phyloP scores from a whole-genome alignment of 2,329 filamentous ascomycete genomes.

The Scedosporium dehoogii region DNA sequence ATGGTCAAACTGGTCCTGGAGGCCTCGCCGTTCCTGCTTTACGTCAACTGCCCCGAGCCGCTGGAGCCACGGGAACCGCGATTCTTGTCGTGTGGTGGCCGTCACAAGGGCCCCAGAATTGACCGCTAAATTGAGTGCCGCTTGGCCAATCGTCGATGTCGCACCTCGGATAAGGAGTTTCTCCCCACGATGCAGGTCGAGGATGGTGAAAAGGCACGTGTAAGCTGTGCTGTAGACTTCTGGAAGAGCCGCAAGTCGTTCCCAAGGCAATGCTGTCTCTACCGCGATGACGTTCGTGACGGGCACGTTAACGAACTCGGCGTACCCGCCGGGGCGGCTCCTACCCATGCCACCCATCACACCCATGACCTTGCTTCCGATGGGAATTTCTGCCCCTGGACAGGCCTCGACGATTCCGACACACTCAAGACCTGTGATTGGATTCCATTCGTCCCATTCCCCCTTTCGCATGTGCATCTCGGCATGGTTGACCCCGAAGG shows the following conservation, averaged over 20 bases:
- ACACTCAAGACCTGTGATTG: slow-evolving; percentile 29
- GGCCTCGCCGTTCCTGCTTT: slow-evolving; percentile 15
- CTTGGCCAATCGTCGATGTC: slow-evolving; percentile 28
- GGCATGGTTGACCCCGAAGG: slow-evolving; percentile 33
- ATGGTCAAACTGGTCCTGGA: slow-evolving; percentile 11
- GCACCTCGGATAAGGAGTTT: slow-evolving; percentile 28
- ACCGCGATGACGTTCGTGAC: slow-evolving; percentile 22
- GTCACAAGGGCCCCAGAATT: slow-evolving; percentile 24
- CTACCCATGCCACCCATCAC: slow-evolving; percentile 34
- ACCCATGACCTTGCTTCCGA: slow-evolving; percentile 23
- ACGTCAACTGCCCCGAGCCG: slow-evolving; percentile 18
- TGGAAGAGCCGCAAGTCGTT: slow-evolving; percentile 26
- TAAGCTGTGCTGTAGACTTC: slow-evolving; percentile 29
- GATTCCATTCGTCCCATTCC: slow-evolving; percentile 27
- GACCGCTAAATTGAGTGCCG: slow-evolving; percentile 20
- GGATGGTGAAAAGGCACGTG: slow-evolving; percentile 25
- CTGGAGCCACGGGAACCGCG: slow-evolving; percentile 17
- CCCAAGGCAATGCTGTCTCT: slow-evolving; percentile 22
- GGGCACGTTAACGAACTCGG: slow-evolving; percentile 23
- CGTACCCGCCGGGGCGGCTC: slow-evolving; percentile 26
- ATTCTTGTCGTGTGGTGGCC: slow-evolving; percentile 25
- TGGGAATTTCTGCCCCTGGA: slow-evolving; percentile 20
- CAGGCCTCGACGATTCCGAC: slow-evolving; percentile 28
- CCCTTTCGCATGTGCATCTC: slow-evolving; percentile 35
- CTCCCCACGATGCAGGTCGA: slow-evolving; percentile 23